Evolutionary conservation across 306 rosid genomes (phyloP).

Genomic region (Coriaria nepalensis): DNA sequence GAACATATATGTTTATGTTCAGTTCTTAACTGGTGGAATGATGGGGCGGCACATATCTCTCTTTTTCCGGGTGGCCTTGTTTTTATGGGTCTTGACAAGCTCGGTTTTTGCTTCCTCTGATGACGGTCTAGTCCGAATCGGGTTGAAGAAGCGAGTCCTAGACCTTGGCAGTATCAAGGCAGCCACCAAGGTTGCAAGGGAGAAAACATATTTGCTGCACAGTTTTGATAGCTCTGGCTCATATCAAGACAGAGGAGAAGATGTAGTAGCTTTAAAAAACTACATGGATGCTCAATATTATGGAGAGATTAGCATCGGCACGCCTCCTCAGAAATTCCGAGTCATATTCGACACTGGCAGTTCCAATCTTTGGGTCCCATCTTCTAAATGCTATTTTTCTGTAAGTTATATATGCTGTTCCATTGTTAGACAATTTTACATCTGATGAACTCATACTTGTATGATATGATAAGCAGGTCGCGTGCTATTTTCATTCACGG

Average conservation of each 20-base stretch:
- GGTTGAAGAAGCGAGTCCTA: slow-evolving; percentile 51
- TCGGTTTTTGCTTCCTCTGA: slow-evolving; percentile 39
- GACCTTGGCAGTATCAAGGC: slow-evolving; percentile 46
- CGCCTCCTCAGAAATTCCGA: slow-evolving; percentile 69
- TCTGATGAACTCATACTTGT: too few species aligned
- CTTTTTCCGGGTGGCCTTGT: slow-evolving; percentile 32
- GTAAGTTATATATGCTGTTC: slow-evolving; percentile 28
- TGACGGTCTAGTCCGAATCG: slow-evolving; percentile 47
- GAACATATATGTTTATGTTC: too few species aligned
- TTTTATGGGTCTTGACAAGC: slow-evolving; percentile 46
- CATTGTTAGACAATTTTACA: too few species aligned
- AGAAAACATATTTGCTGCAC: background rate
- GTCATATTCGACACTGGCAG: slow-evolving; percentile 84
- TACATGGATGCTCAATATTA: slow-evolving; percentile 75
- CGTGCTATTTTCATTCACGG: slow-evolving; percentile 56
- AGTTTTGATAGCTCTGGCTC: background rate
- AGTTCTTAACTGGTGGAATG: too few species aligned
- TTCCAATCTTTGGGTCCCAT: slow-evolving; percentile 86
- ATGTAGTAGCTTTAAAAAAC: slow-evolving; percentile 46
- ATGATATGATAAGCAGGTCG: too few species aligned
- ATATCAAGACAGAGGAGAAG: slow-evolving; percentile 22
- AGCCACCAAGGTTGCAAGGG: slow-evolving; percentile 31
- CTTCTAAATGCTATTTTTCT: slow-evolving; percentile 64
- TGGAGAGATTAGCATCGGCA: slow-evolving; percentile 84
- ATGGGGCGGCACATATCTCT: too few species aligned